Percentiles rank a stretch among this genome's conserved stretches.
Evolutionary conservation across 2,329 filamentous ascomycete species (phyloP).

Genomic region (Colletotrichum nymphaeae): DNA sequence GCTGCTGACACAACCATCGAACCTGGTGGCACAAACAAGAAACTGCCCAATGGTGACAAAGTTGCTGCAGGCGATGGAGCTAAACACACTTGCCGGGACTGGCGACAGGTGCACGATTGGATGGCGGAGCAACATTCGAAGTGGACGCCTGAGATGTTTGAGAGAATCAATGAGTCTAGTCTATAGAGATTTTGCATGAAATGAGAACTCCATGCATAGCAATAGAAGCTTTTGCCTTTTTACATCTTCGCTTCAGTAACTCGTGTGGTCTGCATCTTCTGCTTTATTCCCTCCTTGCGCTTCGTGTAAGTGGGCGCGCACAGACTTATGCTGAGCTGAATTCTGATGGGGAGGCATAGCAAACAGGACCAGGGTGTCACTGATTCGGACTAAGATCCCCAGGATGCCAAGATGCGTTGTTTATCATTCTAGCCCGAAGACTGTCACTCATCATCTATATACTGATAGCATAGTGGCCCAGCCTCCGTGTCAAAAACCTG

Average conservation of each 20-base stretch:
- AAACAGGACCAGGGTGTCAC: neutral
- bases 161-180: neutral
- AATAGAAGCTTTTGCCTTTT: too few species aligned
- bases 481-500: neutral
- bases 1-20: neutral
- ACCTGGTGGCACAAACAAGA: neutral
- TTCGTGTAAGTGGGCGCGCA: neutral
- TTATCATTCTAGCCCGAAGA: neutral
- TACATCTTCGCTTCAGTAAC: neutral
- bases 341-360: too few species aligned
- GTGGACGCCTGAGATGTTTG: neutral
- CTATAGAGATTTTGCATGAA: neutral
- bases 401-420: neutral
- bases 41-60: neutral
- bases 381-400: too few species aligned
- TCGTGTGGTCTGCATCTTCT: neutral
- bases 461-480: neutral
- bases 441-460: neutral
- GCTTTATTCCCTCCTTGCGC: neutral
- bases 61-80: neutral
- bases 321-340: neutral
- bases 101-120: slow-evolving; percentile 15
- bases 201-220: neutral
- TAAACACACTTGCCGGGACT: slow-evolving; percentile 16
- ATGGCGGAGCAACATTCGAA: neutral